Evolutionary conservation across 352 stramenopile genomes (phyloP).

Genomic region (Globisporangium spiculum): DNA sequence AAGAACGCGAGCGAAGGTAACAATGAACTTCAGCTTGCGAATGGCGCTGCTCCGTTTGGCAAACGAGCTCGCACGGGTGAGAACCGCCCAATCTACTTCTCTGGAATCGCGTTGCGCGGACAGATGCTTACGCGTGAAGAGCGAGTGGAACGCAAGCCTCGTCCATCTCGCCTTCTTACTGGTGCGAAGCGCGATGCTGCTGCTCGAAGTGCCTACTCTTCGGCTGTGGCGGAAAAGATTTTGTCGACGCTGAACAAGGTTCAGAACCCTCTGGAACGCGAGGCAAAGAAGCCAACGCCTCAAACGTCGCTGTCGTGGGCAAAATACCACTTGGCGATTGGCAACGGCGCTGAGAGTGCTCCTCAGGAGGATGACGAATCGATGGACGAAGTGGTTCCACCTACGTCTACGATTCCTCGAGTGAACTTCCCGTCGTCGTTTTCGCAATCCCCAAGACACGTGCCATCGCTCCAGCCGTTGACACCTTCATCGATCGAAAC

Average conservation of each 20-base stretch:
- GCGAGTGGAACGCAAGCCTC: slow-evolving; percentile 50
- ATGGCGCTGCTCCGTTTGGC: slow-evolving; percentile 30
- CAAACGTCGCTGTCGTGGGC: slow-evolving; percentile 82
- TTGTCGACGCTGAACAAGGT: slow-evolving; percentile 80
- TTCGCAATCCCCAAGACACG: slow-evolving; percentile 7
- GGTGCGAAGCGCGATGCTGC: slow-evolving; percentile 54
- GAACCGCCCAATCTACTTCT: slow-evolving; percentile 39
- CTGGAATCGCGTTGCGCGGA: slow-evolving; percentile 27
- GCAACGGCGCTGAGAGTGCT: slow-evolving; percentile 26
- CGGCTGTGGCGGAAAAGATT: slow-evolving; percentile 75
- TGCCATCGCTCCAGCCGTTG: slow-evolving; percentile 5
- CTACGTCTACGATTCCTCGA: slow-evolving; percentile 50
- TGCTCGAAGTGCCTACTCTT: slow-evolving; percentile 67
- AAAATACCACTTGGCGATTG: slow-evolving; percentile 76
- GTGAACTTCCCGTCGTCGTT: slow-evolving; percentile 29
- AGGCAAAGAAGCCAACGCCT: slow-evolving; percentile 69
- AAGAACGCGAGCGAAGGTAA: slow-evolving; percentile 24
- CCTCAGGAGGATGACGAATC: slow-evolving; percentile 22
- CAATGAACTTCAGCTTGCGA: slow-evolving; percentile 23
- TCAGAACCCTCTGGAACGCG: slow-evolving; percentile 69
- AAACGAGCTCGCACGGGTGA: slow-evolving; percentile 46
- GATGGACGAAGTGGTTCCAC: slow-evolving; percentile 40
- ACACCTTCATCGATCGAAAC: slow-evolving; percentile 14
- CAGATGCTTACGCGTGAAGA: slow-evolving; percentile 49
- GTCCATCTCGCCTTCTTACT: slow-evolving; percentile 73